Percentiles rank a stretch among this genome's conserved stretches.
These are phyloP conservation scores for Corymbia maculata DNA, from an alignment of 345 rosid genomes.

Conservation along the genomic window DNA sequence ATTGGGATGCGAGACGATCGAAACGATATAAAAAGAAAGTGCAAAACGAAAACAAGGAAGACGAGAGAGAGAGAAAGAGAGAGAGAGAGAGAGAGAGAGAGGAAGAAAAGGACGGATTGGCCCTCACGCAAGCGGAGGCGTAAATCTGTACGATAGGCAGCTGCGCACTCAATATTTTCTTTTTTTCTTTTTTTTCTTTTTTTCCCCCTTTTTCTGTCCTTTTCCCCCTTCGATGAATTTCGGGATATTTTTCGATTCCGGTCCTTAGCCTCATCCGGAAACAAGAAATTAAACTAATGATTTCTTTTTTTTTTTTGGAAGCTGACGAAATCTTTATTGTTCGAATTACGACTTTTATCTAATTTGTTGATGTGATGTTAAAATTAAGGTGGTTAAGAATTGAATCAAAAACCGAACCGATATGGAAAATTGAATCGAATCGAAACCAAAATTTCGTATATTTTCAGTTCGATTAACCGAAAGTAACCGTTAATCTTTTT, in stretches of 20 bases:
- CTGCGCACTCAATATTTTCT: neutral
- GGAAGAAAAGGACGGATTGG: neutral
- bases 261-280: neutral
- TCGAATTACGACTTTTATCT: neutral
- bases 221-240: neutral
- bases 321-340: neutral
- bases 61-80: neutral
- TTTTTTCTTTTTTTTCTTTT: rapidly evolving
- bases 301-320: neutral
- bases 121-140: neutral
- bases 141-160: neutral
- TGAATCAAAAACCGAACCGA: no score
- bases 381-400: no score
- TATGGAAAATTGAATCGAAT: no score
- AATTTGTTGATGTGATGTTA: neutral
- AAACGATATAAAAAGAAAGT: neutral
- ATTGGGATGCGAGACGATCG: neutral
- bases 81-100: neutral
- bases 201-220: neutral
- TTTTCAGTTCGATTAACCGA: no score
- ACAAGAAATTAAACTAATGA: neutral
- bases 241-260: neutral
- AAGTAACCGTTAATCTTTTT: no score
- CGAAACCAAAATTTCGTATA: no score
- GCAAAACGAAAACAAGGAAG: no score